Evolutionary conservation across 2,329 filamentous ascomycete genomes (phyloP).

Genomic region (Hypocrella siamensis): DNA sequence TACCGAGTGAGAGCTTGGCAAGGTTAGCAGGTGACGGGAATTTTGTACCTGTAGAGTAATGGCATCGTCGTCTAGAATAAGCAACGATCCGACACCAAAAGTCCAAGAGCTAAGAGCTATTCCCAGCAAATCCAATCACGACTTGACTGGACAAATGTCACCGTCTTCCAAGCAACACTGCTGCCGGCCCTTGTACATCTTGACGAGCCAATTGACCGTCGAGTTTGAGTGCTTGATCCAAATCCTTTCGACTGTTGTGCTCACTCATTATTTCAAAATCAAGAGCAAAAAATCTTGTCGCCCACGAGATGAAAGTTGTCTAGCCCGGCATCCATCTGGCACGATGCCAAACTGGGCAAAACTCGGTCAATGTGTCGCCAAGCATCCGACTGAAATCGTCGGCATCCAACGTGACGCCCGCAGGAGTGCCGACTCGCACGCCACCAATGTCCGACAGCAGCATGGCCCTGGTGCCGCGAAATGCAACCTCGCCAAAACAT

Average conservation of each 20-base stretch:
- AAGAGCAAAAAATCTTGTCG: neutral
- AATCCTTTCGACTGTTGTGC: neutral
- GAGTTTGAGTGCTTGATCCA: too few species aligned
- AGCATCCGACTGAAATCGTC: neutral
- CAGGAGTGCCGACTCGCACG: conserved; percentile 6
- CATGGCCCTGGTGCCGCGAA: conserved; percentile 7
- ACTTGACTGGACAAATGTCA: too few species aligned
- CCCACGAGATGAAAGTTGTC: neutral
- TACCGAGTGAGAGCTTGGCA: too few species aligned
- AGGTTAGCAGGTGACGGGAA: too few species aligned
- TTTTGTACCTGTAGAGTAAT: too few species aligned
- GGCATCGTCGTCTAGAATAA: too few species aligned
- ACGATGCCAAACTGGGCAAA: neutral
- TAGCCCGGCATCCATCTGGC: neutral
- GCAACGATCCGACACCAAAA: too few species aligned
- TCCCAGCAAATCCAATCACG: too few species aligned
- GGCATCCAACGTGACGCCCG: conserved; percentile 7
- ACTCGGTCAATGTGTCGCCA: neutral
- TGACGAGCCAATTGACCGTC: too few species aligned
- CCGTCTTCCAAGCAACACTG: too few species aligned
- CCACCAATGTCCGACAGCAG: conserved; percentile 12
- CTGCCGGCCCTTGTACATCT: too few species aligned
- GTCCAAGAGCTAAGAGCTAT: too few species aligned
- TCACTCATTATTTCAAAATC: conserved; percentile 1
- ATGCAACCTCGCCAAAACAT: conserved; percentile 7